Conservation (phyloP, 1,284 basidiomycete genomes). For the Phellopilus nigrolimitatus region DNA sequence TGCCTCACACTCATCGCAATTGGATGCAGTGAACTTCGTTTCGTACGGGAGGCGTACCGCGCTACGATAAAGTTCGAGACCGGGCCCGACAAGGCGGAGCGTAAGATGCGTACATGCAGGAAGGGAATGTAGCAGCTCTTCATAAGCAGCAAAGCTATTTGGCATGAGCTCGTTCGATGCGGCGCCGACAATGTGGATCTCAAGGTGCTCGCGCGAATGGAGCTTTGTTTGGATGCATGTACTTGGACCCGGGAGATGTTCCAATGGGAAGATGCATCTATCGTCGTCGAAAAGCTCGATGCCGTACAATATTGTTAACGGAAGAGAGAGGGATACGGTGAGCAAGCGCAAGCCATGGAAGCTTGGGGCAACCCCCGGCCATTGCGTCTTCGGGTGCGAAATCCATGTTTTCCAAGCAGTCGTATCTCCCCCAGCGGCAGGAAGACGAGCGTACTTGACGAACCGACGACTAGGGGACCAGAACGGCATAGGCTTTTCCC, state of each 20-base stretch:
- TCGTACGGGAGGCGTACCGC: not conserved
- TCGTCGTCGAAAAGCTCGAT: constrained; percentile 3
- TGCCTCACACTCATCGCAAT: not conserved
- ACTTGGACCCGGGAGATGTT: not conserved
- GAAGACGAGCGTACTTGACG: not conserved
- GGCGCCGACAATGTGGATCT: constrained; percentile 5
- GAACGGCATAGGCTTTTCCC: not conserved
- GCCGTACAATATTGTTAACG: constrained; percentile 3
- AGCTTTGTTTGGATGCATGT: not conserved
- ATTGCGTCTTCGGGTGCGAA: not conserved
- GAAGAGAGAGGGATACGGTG: not conserved
- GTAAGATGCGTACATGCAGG: constrained; percentile 2
- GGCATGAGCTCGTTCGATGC: not conserved
- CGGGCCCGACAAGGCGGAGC: constrained; percentile 5
- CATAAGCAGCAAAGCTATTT: not conserved
- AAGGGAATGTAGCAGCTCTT: constrained; percentile 7
- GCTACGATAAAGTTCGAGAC: not conserved
- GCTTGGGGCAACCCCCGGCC: not conserved
- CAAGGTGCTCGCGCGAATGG: not conserved
- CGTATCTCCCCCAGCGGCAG: not conserved
- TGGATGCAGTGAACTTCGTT: not conserved
- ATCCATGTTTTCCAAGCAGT: not conserved
- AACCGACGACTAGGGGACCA: not conserved
- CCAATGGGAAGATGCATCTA: not conserved
- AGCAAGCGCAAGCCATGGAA: not conserved